Evolutionary conservation across 257 asterid species (phyloP).

Genomic region (Parsonsia alboflavescens): DNA sequence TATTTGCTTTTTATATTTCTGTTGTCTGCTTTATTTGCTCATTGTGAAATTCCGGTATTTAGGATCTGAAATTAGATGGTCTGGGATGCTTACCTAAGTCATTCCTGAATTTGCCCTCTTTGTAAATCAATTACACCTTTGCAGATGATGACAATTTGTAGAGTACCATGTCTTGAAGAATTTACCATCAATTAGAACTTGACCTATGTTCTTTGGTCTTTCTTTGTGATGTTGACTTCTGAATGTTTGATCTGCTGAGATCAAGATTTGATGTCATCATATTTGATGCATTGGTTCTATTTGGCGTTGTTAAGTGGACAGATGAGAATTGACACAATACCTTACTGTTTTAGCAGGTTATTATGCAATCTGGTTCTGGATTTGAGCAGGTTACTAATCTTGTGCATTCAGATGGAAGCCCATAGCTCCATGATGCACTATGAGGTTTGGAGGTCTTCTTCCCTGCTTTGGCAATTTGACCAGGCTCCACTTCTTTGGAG

Average conservation of each 20-base stretch:
- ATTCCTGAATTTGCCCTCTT: not conserved
- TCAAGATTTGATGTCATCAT: not conserved
- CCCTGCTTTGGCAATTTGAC: slow-evolving; percentile 8
- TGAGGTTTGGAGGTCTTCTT: slow-evolving; percentile 4
- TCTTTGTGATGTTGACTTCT: not conserved
- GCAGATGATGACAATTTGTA: not conserved
- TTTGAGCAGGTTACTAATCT: slow-evolving; percentile 7
- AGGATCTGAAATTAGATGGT: slow-evolving; percentile 2
- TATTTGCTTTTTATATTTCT: not conserved
- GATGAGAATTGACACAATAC: not conserved
- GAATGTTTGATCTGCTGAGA: not conserved
- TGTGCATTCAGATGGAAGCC: not conserved
- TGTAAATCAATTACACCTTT: not conserved
- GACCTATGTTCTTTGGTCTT: not conserved
- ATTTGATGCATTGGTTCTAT: not conserved
- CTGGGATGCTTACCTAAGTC: not conserved
- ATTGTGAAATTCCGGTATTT: not conserved
- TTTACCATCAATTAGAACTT: too few relatives aligned
- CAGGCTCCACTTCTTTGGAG: slow-evolving; percentile 12
- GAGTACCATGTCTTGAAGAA: too few relatives aligned
- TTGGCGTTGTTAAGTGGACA: too few relatives aligned
- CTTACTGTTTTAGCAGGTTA: not conserved
- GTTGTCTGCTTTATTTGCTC: not conserved
- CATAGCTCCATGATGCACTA: not conserved
- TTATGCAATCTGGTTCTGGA: not conserved